These are phyloP conservation scores for Didymellaceae sp. DNA, from an alignment of 2,329 filamentous ascomycete genomes.

Conservation along the genomic window DNA sequence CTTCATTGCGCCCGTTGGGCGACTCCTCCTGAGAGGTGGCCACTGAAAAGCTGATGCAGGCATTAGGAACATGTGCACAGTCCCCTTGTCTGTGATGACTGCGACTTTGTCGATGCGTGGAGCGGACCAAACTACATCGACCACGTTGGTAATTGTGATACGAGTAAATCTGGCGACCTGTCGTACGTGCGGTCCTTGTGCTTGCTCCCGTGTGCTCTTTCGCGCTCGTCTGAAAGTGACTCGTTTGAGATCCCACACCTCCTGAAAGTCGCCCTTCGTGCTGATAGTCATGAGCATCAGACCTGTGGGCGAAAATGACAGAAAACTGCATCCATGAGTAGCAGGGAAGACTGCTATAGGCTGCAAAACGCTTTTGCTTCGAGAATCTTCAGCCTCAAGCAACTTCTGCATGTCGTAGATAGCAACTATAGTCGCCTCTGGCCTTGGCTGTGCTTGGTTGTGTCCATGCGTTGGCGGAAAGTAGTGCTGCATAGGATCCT, in stretches of 20 bases:
- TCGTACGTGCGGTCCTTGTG: slow-evolving; percentile 64
- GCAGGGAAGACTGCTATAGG: slow-evolving; percentile 75
- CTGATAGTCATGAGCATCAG: slow-evolving; percentile 79
- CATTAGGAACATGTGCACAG: slow-evolving; percentile 89
- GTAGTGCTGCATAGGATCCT: slow-evolving; percentile 56
- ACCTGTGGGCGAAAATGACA: slow-evolving; percentile 78
- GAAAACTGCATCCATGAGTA: slow-evolving; percentile 77
- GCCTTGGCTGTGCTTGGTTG: slow-evolving; percentile 57
- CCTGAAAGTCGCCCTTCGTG: slow-evolving; percentile 82
- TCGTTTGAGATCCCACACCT: slow-evolving; percentile 79
- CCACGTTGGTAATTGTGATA: slow-evolving; percentile 87
- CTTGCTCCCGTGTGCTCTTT: slow-evolving; percentile 39
- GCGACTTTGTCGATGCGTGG: slow-evolving; percentile 83
- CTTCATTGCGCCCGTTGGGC: slow-evolving; percentile 34
- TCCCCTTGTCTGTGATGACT: slow-evolving; percentile 93
- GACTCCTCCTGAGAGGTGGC: slow-evolving; percentile 71
- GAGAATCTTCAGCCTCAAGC: slow-evolving; percentile 54
- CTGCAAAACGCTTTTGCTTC: slow-evolving; percentile 59
- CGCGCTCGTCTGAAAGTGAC: slow-evolving; percentile 54
- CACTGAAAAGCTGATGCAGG: slow-evolving; percentile 83
- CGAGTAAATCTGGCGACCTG: slow-evolving; percentile 88
- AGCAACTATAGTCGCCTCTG: slow-evolving; percentile 75
- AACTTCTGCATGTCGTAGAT: slow-evolving; percentile 74
- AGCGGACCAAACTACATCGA: slow-evolving; percentile 87
- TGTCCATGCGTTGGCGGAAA: slow-evolving; percentile 81